These are phyloP conservation scores for Avena insularis DNA, from an alignment of 176 grass and related monocot genomes.

Conservation along the genomic window DNA sequence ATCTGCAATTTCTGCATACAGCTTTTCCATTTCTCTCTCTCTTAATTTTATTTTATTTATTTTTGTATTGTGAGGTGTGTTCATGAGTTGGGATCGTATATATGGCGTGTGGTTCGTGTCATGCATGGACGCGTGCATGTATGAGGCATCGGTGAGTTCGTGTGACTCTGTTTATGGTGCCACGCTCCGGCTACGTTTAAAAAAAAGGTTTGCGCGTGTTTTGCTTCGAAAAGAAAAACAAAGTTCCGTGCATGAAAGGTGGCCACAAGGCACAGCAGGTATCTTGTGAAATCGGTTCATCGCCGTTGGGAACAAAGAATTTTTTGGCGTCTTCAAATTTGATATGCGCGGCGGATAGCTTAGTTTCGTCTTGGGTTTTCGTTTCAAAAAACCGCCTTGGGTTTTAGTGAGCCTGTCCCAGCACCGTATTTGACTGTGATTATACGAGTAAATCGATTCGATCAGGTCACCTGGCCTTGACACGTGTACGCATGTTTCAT, in stretches of 20 bases:
- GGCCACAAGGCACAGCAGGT: not conserved
- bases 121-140: not conserved
- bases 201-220: not conserved
- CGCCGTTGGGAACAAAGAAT: not conserved
- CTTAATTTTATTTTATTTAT: too few species aligned
- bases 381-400: too few species aligned
- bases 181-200: slow-evolving; percentile 43
- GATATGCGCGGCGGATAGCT: not conserved
- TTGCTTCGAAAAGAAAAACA: not conserved
- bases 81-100: slow-evolving; percentile 16
- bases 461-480: too few species aligned
- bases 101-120: not conserved
- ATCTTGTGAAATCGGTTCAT: slow-evolving; percentile 49
- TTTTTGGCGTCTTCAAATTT: not conserved
- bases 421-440: not conserved
- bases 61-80: not conserved
- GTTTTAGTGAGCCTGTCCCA: not conserved
- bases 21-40: too few species aligned
- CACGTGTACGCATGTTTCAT: not conserved
- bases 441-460: too few species aligned
- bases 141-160: not conserved
- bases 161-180: slow-evolving; percentile 57
- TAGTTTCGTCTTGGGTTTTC: not conserved
- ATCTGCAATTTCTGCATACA: too few species aligned
- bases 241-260: not conserved